These are phyloP conservation scores for Trametes meyenii DNA, from an alignment of 768 basidiomycete genomes.

Conservation along the genomic window DNA sequence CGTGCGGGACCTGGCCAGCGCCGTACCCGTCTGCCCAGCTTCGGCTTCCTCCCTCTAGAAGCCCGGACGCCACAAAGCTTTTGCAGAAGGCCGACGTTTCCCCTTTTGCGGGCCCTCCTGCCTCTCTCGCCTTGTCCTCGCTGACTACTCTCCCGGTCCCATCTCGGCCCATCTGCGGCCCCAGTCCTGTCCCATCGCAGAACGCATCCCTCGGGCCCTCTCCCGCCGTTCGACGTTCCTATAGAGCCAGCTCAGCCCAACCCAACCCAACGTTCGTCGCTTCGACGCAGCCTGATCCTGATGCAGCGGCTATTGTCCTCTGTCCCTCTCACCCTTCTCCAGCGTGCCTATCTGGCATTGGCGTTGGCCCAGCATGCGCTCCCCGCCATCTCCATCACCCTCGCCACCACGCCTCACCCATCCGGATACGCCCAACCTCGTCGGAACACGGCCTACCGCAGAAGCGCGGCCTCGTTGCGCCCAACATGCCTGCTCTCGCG, in stretches of 20 bases:
- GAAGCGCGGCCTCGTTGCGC: conserved; percentile 6
- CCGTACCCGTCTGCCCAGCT: background rate
- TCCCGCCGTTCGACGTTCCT: background rate
- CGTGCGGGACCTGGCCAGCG: too few relatives aligned
- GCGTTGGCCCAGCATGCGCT: background rate
- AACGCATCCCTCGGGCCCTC: background rate
- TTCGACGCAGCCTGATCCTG: too few relatives aligned
- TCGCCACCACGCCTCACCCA: too few relatives aligned
- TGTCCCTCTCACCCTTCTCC: background rate
- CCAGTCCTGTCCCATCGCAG: background rate
- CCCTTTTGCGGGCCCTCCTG: conserved; percentile 10
- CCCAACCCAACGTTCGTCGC: too few relatives aligned
- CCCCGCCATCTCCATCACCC: background rate
- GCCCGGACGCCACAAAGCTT: conserved; percentile 20
- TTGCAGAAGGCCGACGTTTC: conserved; percentile 18
- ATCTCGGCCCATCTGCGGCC: conserved; percentile 24
- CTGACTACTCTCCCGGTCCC: conserved; percentile 6
- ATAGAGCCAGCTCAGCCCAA: too few relatives aligned
- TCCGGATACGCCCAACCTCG: background rate
- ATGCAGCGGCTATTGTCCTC: background rate
- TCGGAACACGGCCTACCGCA: conserved; percentile 7
- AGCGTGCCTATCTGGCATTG: background rate
- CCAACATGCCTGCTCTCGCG: background rate
- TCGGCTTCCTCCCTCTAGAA: background rate
- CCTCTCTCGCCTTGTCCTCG: background rate